Evolutionary conservation across 306 rosid species (phyloP), one percentile per base, ranked within the genome.

Genomic region (Cucumis hystrix): DNA sequence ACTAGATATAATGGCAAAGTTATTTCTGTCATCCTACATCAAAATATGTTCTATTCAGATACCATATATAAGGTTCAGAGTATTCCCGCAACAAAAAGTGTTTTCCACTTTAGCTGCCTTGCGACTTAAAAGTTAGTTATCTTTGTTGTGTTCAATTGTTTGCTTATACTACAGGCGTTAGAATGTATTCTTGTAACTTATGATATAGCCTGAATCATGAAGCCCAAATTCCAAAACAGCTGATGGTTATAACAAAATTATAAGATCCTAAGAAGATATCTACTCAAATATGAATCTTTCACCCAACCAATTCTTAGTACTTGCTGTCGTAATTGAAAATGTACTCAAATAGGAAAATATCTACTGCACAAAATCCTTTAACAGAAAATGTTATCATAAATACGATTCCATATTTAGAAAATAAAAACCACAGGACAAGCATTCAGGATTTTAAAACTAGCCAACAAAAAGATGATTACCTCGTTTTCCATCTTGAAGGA

Each of bases 401-500:
- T 68, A 43, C 25, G 2, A 68, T 68, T 40, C 54, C 74, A 21
- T 1, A 68, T 68, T 68, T 20, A 68, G 28, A 70, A 21, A 18
- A 23, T n/a, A 40, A 49, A 49, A 71, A 49, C 41, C 11, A 71
- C 7, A 51, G 18, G 16, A 14, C 59, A 6, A 47, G 21, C 41
- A 7, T 47, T 71, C 28, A 61, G 20, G 12, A 69, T 43, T 69
- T 21, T 66, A 70, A 62, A 54, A 39, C 56, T 77, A 62, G 33
- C 49, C 74, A 72, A 77, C 47, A 9, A 61, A 51, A 39, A 64
- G 49, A 58, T 16, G 65, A n/a, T 83, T 80, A 92, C 99, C 98
- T 95, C 97, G 40, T 88, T 88, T 84, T 95, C 99, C 99, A 95
- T 95, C 93, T 92, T 95, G 87, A 87, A 95, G 75, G 99, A 90